phyloP scores from a whole-genome alignment of 352 stramenopile species.

The Phytopythium sindhum region DNA sequence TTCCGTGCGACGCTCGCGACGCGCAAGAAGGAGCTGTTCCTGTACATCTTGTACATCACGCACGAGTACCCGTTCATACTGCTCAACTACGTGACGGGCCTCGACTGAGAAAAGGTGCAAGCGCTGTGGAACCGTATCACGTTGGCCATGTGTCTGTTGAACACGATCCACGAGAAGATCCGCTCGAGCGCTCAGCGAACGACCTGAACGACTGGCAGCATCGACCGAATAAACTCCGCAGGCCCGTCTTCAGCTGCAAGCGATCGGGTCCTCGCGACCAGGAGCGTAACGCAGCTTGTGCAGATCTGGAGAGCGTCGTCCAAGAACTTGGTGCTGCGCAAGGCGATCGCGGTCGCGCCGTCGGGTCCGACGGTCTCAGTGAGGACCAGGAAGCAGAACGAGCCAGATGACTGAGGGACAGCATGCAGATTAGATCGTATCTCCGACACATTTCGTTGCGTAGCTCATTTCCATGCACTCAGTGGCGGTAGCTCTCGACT shows the following conservation, averaged over 20 bases:
- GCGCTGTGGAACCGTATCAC: slow-evolving; percentile 12
- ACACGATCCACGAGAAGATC: slow-evolving; percentile 9
- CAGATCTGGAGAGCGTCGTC: slow-evolving; percentile 1
- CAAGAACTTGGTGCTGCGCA: neutral
- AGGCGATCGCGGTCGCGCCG: neutral
- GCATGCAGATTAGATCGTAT: neutral
- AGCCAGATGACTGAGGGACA: neutral
- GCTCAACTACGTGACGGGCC: slow-evolving; percentile 9
- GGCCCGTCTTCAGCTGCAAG: neutral
- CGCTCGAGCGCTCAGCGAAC: neutral
- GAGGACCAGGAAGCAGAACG: neutral
- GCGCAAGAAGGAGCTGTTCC: slow-evolving; percentile 13
- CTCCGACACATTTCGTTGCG: no score
- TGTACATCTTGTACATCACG: slow-evolving; percentile 14
- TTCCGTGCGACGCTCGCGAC: slow-evolving; percentile 3
- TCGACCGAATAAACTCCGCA: neutral
- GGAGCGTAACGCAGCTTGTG: neutral
- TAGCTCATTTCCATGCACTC: no score
- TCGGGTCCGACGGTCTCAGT: neutral
- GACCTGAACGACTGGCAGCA: neutral
- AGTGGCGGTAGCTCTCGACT: no score
- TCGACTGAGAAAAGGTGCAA: slow-evolving; percentile 17
- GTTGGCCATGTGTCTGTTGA: slow-evolving; percentile 8
- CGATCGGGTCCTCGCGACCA: neutral
- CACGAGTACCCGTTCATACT: slow-evolving; percentile 16